Conservation (phyloP, 257 asterid genomes). For the Jasminum sambac region DNA sequence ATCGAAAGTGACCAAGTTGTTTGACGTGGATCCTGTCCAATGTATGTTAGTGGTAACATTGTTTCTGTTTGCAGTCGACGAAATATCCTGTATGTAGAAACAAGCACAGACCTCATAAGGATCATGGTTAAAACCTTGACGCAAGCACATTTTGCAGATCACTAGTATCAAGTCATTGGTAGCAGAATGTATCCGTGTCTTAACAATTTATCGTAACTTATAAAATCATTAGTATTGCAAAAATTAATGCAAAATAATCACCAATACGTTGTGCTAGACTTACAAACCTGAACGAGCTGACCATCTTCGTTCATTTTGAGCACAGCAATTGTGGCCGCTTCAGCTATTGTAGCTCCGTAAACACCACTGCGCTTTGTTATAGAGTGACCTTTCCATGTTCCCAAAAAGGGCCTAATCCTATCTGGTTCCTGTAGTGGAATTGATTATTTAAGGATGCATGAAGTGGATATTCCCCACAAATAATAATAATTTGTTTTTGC, state of each 20-base stretch:
- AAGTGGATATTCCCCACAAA: background rate
- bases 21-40: constrained; percentile 74
- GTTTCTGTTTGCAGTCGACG: constrained; percentile 42
- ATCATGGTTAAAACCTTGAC: background rate
- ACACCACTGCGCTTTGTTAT: constrained; percentile 90
- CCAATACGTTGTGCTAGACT: background rate
- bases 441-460: constrained; percentile 18
- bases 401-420: constrained; percentile 65
- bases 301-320: constrained; percentile 70
- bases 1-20: constrained; percentile 58
- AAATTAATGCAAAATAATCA: background rate
- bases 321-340: constrained; percentile 67
- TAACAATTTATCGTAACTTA: background rate
- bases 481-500: no score
- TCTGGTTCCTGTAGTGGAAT: constrained; percentile 50
- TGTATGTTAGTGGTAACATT: constrained; percentile 69
- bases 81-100: constrained; percentile 53
- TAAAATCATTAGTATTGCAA: background rate
- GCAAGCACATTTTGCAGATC: background rate
- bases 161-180: background rate
- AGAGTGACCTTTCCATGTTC: constrained; percentile 92
- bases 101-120: background rate
- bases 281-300: constrained; percentile 72
- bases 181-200: background rate
- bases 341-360: constrained; percentile 80